These are phyloP conservation scores for Chimonanthus praecox DNA, from an alignment of 164 flowering plant species.

Conservation along the genomic window DNA sequence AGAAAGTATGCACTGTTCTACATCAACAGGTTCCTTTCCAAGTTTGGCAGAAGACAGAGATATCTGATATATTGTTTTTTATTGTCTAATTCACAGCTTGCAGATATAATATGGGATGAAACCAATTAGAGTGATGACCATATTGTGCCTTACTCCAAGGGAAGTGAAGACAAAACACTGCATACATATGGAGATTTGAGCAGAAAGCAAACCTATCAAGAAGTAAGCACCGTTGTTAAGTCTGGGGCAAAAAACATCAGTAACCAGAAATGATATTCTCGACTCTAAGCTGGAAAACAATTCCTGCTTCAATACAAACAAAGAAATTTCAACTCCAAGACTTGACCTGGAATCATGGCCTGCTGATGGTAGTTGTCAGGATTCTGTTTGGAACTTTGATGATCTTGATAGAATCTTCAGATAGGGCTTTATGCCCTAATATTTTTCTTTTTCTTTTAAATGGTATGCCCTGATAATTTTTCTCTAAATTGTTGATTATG, in stretches of 20 bases:
- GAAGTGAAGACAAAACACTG: slow-evolving; percentile 12
- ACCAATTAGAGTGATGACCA: slow-evolving; percentile 58
- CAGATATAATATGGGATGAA: slow-evolving; percentile 67
- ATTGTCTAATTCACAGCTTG: slow-evolving; percentile 41
- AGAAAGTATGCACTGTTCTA: no score
- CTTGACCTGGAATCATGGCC: slow-evolving; percentile 48
- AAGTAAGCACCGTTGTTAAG: slow-evolving; percentile 15
- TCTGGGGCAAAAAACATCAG: slow-evolving; percentile 13
- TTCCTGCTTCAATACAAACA: slow-evolving; percentile 10
- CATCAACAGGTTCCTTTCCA: not conserved
- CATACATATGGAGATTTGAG: slow-evolving; percentile 21
- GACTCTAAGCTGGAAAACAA: slow-evolving; percentile 11
- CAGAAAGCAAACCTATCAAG: slow-evolving; percentile 42
- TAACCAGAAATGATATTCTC: slow-evolving; percentile 17
- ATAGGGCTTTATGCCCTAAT: slow-evolving; percentile 23
- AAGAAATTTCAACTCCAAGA: slow-evolving; percentile 29
- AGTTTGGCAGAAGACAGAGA: not conserved
- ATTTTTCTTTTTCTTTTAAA: not conserved
- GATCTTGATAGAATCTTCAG: slow-evolving; percentile 84
- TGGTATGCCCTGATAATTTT: not conserved
- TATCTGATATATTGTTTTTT: not conserved
- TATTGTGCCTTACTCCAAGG: slow-evolving; percentile 61
- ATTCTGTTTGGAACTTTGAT: slow-evolving; percentile 61
- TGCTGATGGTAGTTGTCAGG: slow-evolving; percentile 23
- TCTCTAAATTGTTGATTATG: no score